phyloP scores from a whole-genome alignment of 495 filamentous ascomycete species.

The Barbatosphaeria neglecta region DNA sequence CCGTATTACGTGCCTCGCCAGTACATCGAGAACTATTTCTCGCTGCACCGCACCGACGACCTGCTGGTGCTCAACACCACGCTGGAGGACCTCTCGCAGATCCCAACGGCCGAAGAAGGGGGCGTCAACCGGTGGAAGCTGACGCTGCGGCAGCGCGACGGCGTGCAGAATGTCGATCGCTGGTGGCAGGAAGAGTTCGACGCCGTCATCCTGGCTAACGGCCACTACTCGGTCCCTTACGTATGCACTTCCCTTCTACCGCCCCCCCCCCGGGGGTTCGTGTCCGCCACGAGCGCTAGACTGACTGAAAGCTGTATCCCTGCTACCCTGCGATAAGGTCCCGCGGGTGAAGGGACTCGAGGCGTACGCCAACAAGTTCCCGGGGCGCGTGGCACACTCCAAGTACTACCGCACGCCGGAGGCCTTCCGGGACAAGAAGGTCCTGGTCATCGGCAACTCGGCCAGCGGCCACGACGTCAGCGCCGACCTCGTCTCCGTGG shows the following conservation, averaged over 20 bases:
- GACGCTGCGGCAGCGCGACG: slow-evolving; percentile 30
- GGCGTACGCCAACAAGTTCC: slow-evolving; percentile 25
- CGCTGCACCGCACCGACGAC: slow-evolving; percentile 23
- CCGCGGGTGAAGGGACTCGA: slow-evolving; percentile 30
- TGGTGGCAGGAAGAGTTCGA: slow-evolving; percentile 42
- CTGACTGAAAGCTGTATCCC: too few species aligned
- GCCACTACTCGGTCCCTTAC: slow-evolving; percentile 40
- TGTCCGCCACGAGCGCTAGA: too few species aligned
- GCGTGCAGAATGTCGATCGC: slow-evolving; percentile 22
- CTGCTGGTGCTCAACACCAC: slow-evolving; percentile 35
- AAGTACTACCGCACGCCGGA: slow-evolving; percentile 31
- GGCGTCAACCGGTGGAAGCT: slow-evolving; percentile 26
- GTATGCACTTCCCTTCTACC: slow-evolving; percentile 14
- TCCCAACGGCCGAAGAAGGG: slow-evolving; percentile 1
- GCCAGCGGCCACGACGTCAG: slow-evolving; percentile 39
- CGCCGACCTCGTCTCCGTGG: slow-evolving; percentile 20
- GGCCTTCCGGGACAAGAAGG: slow-evolving; percentile 18
- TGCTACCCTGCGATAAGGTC: too few species aligned
- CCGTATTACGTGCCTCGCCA: slow-evolving; percentile 36
- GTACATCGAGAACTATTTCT: slow-evolving; percentile 38
- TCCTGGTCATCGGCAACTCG: slow-evolving; percentile 38
- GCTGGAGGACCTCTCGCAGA: slow-evolving; percentile 31
- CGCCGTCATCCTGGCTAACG: slow-evolving; percentile 36
- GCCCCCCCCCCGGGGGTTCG: too few species aligned
- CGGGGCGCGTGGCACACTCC: slow-evolving; percentile 29